These are phyloP conservation scores for Nitzschia palea DNA, from an alignment of 108 stramenopile species.

Conservation along the genomic window DNA sequence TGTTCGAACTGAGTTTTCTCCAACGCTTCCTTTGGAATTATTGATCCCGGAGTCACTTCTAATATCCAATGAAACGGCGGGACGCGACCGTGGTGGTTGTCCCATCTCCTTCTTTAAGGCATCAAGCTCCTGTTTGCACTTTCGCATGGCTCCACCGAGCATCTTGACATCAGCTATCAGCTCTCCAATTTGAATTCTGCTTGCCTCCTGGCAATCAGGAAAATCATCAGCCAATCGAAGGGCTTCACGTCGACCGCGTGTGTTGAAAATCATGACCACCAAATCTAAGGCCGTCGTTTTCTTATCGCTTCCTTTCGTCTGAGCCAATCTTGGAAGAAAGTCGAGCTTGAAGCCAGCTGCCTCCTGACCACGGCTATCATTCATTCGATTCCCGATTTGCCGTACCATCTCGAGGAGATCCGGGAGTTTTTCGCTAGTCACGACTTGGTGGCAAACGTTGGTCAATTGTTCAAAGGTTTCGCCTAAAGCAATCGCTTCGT, in stretches of 20 bases:
- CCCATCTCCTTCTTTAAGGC: conserved; percentile 51
- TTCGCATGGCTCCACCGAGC: conserved; percentile 43
- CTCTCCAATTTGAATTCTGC: conserved; percentile 66
- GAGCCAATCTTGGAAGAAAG: conserved; percentile 83
- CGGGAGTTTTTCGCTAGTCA: conserved; percentile 74
- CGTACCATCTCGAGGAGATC: conserved; percentile 85
- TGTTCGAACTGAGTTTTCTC: neutral
- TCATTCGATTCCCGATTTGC: conserved; percentile 92
- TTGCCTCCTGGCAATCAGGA: conserved; percentile 68
- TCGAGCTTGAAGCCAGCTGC: conserved; percentile 94
- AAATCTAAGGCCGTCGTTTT: conserved; percentile 95
- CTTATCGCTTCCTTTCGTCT: conserved; percentile 92
- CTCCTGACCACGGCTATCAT: conserved; percentile 81
- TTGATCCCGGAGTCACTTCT: conserved; percentile 7
- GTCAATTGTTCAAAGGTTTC: conserved; percentile 63
- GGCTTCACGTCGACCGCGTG: conserved; percentile 58
- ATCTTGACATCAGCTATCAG: conserved; percentile 58
- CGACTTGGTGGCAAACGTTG: conserved; percentile 75
- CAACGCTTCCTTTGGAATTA: neutral
- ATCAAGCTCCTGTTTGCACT: conserved; percentile 70
- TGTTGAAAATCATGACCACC: conserved; percentile 78
- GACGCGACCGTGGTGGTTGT: neutral
- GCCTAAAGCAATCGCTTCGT: conserved; percentile 49
- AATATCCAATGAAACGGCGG: neutral
- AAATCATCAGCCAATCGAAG: conserved; percentile 65